Evolutionary conservation across 768 basidiomycete genomes (phyloP), one percentile per base, ranked within the genome.

Genomic region (Collybiopsis confluens): DNA sequence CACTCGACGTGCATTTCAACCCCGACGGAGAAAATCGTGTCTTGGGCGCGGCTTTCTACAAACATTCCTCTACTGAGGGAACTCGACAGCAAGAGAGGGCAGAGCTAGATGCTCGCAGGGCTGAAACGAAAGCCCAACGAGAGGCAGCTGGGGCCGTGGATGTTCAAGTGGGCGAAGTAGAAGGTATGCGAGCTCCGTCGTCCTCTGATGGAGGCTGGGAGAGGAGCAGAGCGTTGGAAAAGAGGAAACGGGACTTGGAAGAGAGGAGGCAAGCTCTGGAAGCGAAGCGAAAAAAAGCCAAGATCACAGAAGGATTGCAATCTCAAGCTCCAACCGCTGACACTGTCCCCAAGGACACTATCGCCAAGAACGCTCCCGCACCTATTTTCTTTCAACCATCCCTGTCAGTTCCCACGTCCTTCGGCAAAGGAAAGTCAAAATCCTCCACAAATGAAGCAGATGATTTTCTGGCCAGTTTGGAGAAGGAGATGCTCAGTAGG

Each of bases 41-140:
- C 11, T 88, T 86, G 66, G 97, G 90, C 41, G 95, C 96, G 1
- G 94, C 83, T 1, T 92, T 89, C 70, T 97, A 96, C 67, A 88
- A 91, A 65, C 95, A 98, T 68, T 91, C 92, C 11, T 79, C 66
- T 2, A 92, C 97, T 60, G 91, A 93, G 62, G 88, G 90, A 58
- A 82, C 80, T 26, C 77, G 97, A 40, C 72, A 71, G 58, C 72
- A 74, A 46, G 86, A 98, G 66, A 90, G 95, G 92, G 90, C 90
- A 54, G 89, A 88, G 52, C 72, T 98, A 11, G 81, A 78, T 54
- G 65, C 71, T 3, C 78, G 77, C 2, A 75, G 92, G 40, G 76
- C 80, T 43, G 90, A 94, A 65, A 96, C 94, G 0, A 81, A 82
- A 62, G 72, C 73, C 56, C 74, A 72, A 24, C 73, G 86, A 59